These are phyloP conservation scores for Claviceps humidiphila DNA, from an alignment of 2,329 filamentous ascomycete genomes.

Conservation along the genomic window DNA sequence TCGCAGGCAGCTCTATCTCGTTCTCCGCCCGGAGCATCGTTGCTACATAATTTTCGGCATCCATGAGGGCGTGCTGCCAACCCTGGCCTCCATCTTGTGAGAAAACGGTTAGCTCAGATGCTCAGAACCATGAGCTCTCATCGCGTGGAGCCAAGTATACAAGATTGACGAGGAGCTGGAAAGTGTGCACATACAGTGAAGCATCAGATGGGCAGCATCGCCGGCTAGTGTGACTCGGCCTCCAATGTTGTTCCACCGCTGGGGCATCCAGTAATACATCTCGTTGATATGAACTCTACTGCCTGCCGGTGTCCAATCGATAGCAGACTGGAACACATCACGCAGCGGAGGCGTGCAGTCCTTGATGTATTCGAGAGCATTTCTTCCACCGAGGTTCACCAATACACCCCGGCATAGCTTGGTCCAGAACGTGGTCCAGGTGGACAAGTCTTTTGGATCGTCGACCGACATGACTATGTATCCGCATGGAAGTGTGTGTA, in stretches of 20 bases:
- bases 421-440: slow-evolving; percentile 22
- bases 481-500: not conserved
- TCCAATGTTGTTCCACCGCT: slow-evolving; percentile 17
- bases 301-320: slow-evolving; percentile 22
- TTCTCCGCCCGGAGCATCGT: slow-evolving; percentile 14
- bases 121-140: no score
- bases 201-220: slow-evolving; percentile 31
- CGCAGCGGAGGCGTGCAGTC: slow-evolving; percentile 13
- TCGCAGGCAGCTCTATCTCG: slow-evolving; percentile 6
- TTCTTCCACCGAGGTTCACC: slow-evolving; percentile 18
- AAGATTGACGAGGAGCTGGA: not conserved
- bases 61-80: slow-evolving; percentile 28
- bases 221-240: slow-evolving; percentile 25
- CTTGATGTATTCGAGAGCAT: slow-evolving; percentile 21
- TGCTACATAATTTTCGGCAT: slow-evolving; percentile 25
- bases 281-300: slow-evolving; percentile 19
- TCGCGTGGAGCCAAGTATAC: not conserved
- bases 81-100: slow-evolving; percentile 28
- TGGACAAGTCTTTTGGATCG: slow-evolving; percentile 11
- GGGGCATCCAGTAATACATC: slow-evolving; percentile 24
- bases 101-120: no score
- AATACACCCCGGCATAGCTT: slow-evolving; percentile 20
- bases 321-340: slow-evolving; percentile 19
- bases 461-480: slow-evolving; percentile 10
- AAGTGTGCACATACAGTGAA: slow-evolving; percentile 18